Base-by-base conservation (phyloP, 148 eudicot genomes). In the Camellia granthamiana region DNA sequence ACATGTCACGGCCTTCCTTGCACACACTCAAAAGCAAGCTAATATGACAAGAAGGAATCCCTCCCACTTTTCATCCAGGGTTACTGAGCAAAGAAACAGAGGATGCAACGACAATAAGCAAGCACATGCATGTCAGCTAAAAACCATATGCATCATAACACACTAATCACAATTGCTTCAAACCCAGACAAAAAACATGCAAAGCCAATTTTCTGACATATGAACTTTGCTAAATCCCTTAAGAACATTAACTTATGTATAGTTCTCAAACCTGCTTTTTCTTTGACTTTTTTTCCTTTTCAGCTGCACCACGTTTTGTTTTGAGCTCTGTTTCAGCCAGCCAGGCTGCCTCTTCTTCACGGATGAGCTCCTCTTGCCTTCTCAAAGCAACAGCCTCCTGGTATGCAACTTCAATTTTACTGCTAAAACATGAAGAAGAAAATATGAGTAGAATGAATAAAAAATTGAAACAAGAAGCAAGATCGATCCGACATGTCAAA, bases 291-390 rank as follows among this genome's bases (percentile, higher is more conserved):
- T 91, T 96, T 80, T 92, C 95, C 78, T 92, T 95, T 60, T 92
- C 94, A 12, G 84, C 87, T 44, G 83, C 87, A 49, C 88, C 93
- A 70, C 98, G 91, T 83, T 91, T 93, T 60, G 93, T 90, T 83
- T 92, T 97, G 82, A 87, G 97, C 86, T 94, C 99, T 84, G 74
- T 89, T 87, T 91, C 98, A 87, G 88, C 95, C 81, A 89, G 84
- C 91, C 94, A 90, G 12, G 93, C 97, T 78, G 89, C 98, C 85
- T 90, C 97, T 86, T 96, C 99, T 88, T 97, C 99, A 78, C 97
- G 98, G 79, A 94, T 97, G 80, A 97, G 99, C 80, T 97, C 99
- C 82, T 97, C 99, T 86, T 97, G 99, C 91, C 97, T 91, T 91
- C 87, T 92, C 84, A 97, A 85, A 54, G 99, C 93, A 86, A 97